Percentiles rank a stretch among this genome's conserved stretches.
Conservation (phyloP, 2,329 filamentous ascomycete species). For the Alternaria sp. region DNA sequence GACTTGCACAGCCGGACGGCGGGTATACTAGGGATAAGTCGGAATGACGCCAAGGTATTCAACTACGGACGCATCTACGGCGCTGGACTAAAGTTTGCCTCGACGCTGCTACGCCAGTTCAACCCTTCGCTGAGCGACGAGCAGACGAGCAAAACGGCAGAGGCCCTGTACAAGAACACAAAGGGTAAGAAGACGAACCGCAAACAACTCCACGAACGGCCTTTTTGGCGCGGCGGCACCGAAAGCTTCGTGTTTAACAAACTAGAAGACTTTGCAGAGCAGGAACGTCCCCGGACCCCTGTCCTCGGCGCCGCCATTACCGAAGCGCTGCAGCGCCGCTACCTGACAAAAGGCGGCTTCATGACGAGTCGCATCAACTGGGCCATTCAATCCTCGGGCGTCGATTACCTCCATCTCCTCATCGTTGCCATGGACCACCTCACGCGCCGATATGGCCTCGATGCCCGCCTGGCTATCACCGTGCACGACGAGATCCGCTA, state of each 20-base stretch:
- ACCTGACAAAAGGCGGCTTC: constrained; percentile 88
- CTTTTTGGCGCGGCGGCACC: constrained; percentile 95
- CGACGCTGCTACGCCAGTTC: constrained; percentile 90
- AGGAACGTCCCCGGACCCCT: constrained; percentile 88
- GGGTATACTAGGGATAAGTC: constrained; percentile 87
- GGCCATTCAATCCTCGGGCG: constrained; percentile 97
- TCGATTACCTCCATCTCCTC: constrained; percentile 94
- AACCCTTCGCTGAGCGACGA: constrained; percentile 84
- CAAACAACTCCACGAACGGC: constrained; percentile 73
- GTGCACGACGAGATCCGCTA: constrained; percentile 99
- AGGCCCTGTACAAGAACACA: constrained; percentile 84
- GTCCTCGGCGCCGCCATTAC: constrained; percentile 96
- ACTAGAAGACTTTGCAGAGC: constrained; percentile 96
- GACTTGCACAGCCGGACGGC: constrained; percentile 96
- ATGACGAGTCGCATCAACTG: constrained; percentile 98
- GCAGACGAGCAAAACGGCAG: constrained; percentile 78
- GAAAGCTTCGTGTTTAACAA: constrained; percentile 99
- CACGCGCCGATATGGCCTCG: constrained; percentile 81
- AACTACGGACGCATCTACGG: constrained; percentile 99
- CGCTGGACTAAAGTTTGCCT: constrained; percentile 93
- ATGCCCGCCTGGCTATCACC: constrained; percentile 87
- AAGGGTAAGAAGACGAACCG: constrained; percentile 88
- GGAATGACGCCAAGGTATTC: constrained; percentile 96
- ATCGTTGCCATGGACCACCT: constrained; percentile 96
- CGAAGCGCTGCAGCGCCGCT: constrained; percentile 88